phyloP scores from a whole-genome alignment of 2,329 filamentous ascomycete species.

The Dactylonectria estremocensis region DNA sequence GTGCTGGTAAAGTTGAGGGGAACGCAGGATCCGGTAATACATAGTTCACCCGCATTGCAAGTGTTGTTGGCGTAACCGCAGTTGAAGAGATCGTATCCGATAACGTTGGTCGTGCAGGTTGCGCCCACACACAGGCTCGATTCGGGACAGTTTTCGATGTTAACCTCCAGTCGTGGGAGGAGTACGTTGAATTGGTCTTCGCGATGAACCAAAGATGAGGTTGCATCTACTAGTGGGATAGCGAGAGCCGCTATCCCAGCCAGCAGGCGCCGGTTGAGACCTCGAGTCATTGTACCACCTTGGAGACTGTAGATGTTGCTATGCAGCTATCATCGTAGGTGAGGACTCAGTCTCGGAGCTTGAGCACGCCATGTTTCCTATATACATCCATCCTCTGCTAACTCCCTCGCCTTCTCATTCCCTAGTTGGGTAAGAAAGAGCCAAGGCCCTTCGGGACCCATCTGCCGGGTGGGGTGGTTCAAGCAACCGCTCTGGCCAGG shows the following conservation, averaged over 20 bases:
- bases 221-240: constrained; percentile 28
- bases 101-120: constrained; percentile 30
- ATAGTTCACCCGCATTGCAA: constrained; percentile 25
- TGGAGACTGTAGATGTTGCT: constrained; percentile 8
- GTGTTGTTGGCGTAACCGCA: constrained; percentile 22
- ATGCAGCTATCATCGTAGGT: constrained; percentile 18
- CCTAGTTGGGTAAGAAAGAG: constrained; percentile 13
- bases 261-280: constrained; percentile 32
- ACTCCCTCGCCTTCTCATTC: constrained; percentile 8
- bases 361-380: constrained; percentile 23
- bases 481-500: constrained; percentile 22
- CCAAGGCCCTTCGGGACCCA: not conserved
- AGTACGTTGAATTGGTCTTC: constrained; percentile 28
- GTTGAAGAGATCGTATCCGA: constrained; percentile 31
- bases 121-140: constrained; percentile 30
- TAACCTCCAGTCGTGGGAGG: constrained; percentile 27
- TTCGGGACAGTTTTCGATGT: constrained; percentile 29
- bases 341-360: not conserved
- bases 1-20: constrained; percentile 32
- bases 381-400: constrained; percentile 18
- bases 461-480: constrained; percentile 14
- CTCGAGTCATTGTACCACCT: constrained; percentile 26
- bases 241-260: constrained; percentile 15
- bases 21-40: constrained; percentile 28
- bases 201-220: constrained; percentile 22